A percentile compares a stretch with the other conserved stretches of the same genome.
Evolutionary conservation across 129 eudicot species (phyloP).

Genomic region (Flaveria ramosissima): DNA sequence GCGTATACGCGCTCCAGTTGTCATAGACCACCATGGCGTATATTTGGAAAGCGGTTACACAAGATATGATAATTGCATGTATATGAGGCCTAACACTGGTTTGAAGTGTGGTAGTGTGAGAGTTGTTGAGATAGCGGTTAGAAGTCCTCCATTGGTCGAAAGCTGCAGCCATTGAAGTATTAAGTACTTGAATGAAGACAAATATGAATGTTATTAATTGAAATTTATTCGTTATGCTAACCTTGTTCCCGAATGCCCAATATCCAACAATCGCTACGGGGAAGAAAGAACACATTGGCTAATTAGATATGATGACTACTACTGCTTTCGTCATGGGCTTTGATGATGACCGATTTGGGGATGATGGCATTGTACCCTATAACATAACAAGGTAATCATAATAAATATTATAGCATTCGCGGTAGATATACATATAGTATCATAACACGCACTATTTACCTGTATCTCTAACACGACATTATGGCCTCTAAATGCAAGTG

Average conservation of each 20-base stretch:
- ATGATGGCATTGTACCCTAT: constrained; percentile 64
- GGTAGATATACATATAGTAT: background rate
- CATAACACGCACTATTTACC: constrained; percentile 35
- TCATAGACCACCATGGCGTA: constrained; percentile 62
- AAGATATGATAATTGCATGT: constrained; percentile 43
- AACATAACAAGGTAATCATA: background rate
- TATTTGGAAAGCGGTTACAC: constrained; percentile 53
- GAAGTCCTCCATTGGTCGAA: constrained; percentile 35
- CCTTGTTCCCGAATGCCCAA: constrained; percentile 65
- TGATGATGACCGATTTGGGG: constrained; percentile 37
- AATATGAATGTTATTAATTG: background rate
- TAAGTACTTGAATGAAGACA: background rate
- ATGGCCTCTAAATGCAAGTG: constrained; percentile 72
- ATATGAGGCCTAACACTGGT: constrained; percentile 36
- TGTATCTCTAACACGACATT: constrained; percentile 80
- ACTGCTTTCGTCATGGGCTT: constrained; percentile 58
- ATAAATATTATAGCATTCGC: too few relatives aligned
- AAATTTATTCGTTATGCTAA: background rate
- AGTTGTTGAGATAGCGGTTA: constrained; percentile 35
- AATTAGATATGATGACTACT: constrained; percentile 40
- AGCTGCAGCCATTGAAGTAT: constrained; percentile 9
- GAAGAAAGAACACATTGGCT: constrained; percentile 56
- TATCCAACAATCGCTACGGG: constrained; percentile 71
- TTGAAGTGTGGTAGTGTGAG: constrained; percentile 38
- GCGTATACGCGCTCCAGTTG: constrained; percentile 58